Evolutionary conservation across 495 filamentous ascomycete genomes (phyloP).

Genomic region (Hypoxylon subgilvum): DNA sequence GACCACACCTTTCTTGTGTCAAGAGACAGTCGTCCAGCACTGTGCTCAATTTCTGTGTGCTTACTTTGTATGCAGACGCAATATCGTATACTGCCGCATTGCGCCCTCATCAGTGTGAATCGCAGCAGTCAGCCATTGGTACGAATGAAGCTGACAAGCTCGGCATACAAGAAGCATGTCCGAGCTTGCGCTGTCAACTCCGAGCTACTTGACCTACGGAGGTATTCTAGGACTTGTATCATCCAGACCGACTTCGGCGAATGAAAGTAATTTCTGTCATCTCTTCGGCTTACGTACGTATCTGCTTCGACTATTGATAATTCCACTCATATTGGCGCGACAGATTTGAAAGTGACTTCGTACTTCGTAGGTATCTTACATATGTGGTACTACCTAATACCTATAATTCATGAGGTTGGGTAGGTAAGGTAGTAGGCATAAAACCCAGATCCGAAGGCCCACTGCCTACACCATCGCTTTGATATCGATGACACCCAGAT

Average conservation of each 20-base stretch:
- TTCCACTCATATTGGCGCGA: background rate
- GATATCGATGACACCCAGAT: constrained; percentile 24
- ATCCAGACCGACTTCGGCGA: constrained; percentile 23
- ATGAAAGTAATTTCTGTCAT: too few species aligned
- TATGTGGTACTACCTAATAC: too few species aligned
- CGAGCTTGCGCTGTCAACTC: constrained; percentile 16
- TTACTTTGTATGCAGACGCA: constrained; percentile 11
- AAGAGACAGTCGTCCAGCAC: constrained; percentile 4
- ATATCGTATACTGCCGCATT: constrained; percentile 7
- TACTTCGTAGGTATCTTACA: too few species aligned
- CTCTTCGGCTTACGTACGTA: too few species aligned
- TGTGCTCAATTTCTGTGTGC: constrained; percentile 17
- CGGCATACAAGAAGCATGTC: constrained; percentile 29
- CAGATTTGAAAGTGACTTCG: too few species aligned
- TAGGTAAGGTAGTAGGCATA: too few species aligned
- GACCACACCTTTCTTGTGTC: constrained; percentile 22
- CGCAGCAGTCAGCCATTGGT: constrained; percentile 16
- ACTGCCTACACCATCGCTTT: constrained; percentile 15
- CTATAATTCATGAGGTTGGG: too few species aligned
- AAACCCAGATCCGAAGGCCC: constrained; percentile 30
- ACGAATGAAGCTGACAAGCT: constrained; percentile 25
- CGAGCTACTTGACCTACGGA: too few species aligned
- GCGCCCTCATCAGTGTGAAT: constrained; percentile 6
- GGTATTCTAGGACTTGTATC: constrained; percentile 1
- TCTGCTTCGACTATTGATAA: background rate